Percentiles rank a stretch among this genome's conserved stretches.
Evolutionary conservation across 2,329 filamentous ascomycete species (phyloP).

Genomic region (Bipolaris bicolor): DNA sequence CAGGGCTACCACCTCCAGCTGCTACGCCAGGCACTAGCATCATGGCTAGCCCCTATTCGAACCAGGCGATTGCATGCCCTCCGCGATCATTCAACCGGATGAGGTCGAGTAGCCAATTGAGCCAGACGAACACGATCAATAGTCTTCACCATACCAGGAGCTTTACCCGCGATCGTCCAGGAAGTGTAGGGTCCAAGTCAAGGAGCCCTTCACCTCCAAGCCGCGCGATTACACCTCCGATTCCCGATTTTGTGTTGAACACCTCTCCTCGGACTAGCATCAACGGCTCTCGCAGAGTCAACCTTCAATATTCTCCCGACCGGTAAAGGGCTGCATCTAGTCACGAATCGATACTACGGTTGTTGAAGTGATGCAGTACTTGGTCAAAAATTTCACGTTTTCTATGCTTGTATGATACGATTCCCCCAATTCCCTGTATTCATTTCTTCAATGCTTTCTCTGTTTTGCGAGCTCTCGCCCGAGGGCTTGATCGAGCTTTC

Average conservation of each 20-base stretch:
- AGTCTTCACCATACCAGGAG: conserved; percentile 34
- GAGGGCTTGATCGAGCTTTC: conserved; percentile 26
- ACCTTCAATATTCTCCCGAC: conserved; percentile 31
- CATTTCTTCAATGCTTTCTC: conserved; percentile 6
- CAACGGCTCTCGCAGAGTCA: conserved; percentile 39
- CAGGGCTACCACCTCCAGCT: conserved; percentile 62
- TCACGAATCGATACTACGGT: not conserved
- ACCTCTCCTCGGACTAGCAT: conserved; percentile 49
- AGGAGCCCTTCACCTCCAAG: conserved; percentile 46
- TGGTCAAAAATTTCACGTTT: conserved; percentile 10
- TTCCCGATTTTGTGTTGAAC: conserved; percentile 53
- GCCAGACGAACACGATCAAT: conserved; percentile 19
- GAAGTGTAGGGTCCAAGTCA: conserved; percentile 28
- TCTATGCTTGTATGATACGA: conserved; percentile 17
- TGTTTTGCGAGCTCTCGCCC: conserved; percentile 23
- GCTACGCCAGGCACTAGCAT: conserved; percentile 72
- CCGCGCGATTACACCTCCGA: conserved; percentile 49
- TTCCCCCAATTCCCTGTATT: conserved; percentile 7
- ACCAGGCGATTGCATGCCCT: conserved; percentile 61
- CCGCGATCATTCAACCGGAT: conserved; percentile 46
- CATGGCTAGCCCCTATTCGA: conserved; percentile 71
- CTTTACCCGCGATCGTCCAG: conserved; percentile 29
- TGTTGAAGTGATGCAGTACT: conserved; percentile 4
- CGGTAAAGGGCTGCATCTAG: conserved; percentile 17
- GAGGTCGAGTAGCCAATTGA: conserved; percentile 41